phyloP scores from a whole-genome alignment of 2,329 filamentous ascomycete species.

The Colletotrichum sp. region DNA sequence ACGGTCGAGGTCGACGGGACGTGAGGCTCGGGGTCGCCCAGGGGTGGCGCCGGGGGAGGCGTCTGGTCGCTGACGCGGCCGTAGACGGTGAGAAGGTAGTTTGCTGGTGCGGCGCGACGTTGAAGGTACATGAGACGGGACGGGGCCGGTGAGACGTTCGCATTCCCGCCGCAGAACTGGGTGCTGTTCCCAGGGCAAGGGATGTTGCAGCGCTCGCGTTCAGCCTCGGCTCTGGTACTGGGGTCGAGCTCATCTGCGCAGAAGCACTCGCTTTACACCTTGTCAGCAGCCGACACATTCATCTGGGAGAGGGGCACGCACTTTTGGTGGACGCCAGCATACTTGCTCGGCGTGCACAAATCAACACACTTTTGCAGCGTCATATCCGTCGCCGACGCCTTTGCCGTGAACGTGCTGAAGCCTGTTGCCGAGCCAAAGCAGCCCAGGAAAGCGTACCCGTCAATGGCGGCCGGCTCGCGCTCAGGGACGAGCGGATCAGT shows the following conservation, averaged over 20 bases:
- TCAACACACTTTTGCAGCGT: conserved; percentile 41
- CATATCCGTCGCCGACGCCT: conserved; percentile 37
- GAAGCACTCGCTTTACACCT: conserved; percentile 38
- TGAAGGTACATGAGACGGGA: conserved; percentile 12
- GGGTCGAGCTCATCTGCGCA: conserved; percentile 46
- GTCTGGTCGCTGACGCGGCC: conserved; percentile 34
- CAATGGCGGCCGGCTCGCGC: conserved; percentile 35
- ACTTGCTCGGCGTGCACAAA: conserved; percentile 38
- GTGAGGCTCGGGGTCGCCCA: conserved; percentile 27
- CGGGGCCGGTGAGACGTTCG: conserved; percentile 7
- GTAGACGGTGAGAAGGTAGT: conserved; percentile 48
- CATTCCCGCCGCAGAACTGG: conserved; percentile 47
- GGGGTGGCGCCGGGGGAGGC: conserved; percentile 35
- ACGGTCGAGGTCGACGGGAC: conserved; percentile 23
- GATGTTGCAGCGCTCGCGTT: conserved; percentile 36
- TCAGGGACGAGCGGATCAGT: conserved; percentile 21
- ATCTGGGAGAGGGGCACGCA: background rate
- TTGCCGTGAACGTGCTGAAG: conserved; percentile 38
- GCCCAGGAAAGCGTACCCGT: conserved; percentile 38
- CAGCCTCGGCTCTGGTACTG: conserved; percentile 38
- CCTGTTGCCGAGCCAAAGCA: conserved; percentile 45
- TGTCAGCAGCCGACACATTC: background rate
- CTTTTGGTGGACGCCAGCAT: conserved; percentile 43
- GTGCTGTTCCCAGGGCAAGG: conserved; percentile 44
- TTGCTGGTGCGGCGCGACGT: conserved; percentile 30